Evolutionary conservation across 768 basidiomycete genomes (phyloP).

Genomic region (Tricholoma sp.): DNA sequence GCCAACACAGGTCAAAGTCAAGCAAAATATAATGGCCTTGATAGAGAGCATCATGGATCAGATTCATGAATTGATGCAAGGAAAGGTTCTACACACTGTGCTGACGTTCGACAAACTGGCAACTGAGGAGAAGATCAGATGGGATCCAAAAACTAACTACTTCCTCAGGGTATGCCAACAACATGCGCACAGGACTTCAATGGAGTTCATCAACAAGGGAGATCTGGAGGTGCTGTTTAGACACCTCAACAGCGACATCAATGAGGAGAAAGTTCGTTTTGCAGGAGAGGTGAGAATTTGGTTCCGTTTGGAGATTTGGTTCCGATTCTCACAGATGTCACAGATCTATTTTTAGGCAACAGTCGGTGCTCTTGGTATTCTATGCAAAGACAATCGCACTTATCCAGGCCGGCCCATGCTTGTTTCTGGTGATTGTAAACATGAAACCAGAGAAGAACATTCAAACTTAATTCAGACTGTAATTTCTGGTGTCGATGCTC

Average conservation of each 20-base stretch:
- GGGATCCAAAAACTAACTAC: slow-evolving; percentile 17
- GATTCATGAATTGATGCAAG: background rate
- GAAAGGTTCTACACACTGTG: slow-evolving; percentile 14
- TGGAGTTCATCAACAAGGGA: background rate
- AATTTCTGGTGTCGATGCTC: slow-evolving; percentile 7
- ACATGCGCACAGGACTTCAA: background rate
- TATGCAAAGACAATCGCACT: background rate
- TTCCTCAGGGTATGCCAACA: slow-evolving; percentile 16
- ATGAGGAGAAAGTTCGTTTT: background rate
- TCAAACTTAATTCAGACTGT: slow-evolving; percentile 14
- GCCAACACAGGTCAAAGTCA: slow-evolving; percentile 6
- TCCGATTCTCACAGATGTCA: background rate
- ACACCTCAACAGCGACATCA: background rate
- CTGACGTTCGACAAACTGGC: slow-evolving; percentile 27
- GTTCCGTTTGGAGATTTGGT: background rate
- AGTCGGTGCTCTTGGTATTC: background rate
- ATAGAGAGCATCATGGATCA: background rate
- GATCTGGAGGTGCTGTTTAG: background rate
- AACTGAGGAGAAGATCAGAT: slow-evolving; percentile 16
- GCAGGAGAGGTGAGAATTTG: background rate
- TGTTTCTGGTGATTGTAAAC: slow-evolving; percentile 3
- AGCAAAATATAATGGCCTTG: slow-evolving; percentile 4
- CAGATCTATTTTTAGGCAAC: background rate
- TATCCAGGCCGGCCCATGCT: background rate
- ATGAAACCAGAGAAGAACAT: slow-evolving; percentile 10